Conservation (phyloP, 2,329 filamentous ascomycete species). For the Neofusicoccum parvum region DNA sequence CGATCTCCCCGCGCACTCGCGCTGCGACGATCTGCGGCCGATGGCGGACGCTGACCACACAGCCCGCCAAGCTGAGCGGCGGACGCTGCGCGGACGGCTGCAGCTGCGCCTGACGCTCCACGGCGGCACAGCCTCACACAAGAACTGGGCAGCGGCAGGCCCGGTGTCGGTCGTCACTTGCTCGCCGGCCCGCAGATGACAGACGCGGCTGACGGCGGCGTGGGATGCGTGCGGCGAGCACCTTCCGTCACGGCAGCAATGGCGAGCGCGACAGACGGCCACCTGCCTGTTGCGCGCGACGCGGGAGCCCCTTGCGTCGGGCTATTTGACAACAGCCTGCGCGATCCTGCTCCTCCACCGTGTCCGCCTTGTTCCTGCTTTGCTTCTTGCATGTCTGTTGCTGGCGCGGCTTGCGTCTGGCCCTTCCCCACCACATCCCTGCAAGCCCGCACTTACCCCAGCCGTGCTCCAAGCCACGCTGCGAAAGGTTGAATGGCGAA, state of each 20-base stretch:
- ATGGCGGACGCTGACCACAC: neutral
- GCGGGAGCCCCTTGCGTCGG: neutral
- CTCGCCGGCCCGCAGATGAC: neutral
- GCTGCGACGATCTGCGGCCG: neutral
- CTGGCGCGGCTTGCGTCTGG: neutral
- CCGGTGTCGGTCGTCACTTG: neutral
- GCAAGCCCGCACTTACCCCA: conserved; percentile 1
- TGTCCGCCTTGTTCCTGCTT: neutral
- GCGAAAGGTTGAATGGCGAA: neutral
- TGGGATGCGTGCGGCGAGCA: neutral
- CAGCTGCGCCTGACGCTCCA: neutral
- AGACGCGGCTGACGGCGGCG: neutral
- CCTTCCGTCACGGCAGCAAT: neutral
- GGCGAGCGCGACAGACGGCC: too few relatives aligned
- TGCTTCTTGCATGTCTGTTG: neutral
- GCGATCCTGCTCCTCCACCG: too few relatives aligned
- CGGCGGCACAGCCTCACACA: neutral
- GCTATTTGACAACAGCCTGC: neutral
- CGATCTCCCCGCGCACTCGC: conserved; percentile 2
- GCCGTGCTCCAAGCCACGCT: conserved; percentile 14
- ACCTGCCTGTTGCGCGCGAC: neutral
- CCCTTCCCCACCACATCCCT: neutral
- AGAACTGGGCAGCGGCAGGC: neutral
- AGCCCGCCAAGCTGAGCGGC: neutral
- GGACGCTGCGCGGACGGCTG: neutral